Base-by-base conservation (phyloP, 306 rosid species). In the Rosa chinensis region DNA sequence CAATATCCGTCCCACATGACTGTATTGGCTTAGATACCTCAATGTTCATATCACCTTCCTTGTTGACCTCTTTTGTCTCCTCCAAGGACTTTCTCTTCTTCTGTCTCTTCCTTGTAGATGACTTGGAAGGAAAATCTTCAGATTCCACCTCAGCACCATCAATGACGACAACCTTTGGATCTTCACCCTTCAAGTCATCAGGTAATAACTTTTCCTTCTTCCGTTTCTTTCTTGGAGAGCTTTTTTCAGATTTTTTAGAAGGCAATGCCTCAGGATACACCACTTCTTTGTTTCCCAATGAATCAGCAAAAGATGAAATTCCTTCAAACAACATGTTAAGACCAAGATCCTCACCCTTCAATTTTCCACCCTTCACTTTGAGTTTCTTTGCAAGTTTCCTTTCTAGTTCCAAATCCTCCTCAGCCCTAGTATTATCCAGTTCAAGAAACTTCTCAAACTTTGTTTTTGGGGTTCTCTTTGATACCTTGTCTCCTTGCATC, bases 351-450 rank as follows among this genome's bases (percentile, higher is more conserved):
- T 79, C 78, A 39, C 97, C 97, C 83, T 91, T 77, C 80, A 95
- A 78, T 76, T 77, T 92, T 49, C 99, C 98, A 74, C 70, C 83
- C 80, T 89, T 95, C 79, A 92, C 92, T 88, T 89, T 95, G 39
- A 95, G 96, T 85, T 86, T 95, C 86, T 95, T 92, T 11, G 92
- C 91, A 78, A 95, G 92, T 84, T 90, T 92, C 64, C 87, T 87
- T 83, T 95, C 99, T 80, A 92, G 73, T 70, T 89, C 93, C 84
- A 91, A 64, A 80, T 95, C 99, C 84, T 81, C 88, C 75, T 79
- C 70, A 10, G 90, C 90, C 49, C 66, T 18, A 23, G 10, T 56
- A 3, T 50, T 9, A 17, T 77, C 89, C 78, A 83, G 67, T 76
- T 88, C 83, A 37, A 82, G 52, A 66, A 78, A 79, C 83, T 79